Percentiles rank a stretch among this genome's conserved stretches.
Evolutionary conservation across 768 basidiomycete species (phyloP).

Genomic region (Mycena filopes): DNA sequence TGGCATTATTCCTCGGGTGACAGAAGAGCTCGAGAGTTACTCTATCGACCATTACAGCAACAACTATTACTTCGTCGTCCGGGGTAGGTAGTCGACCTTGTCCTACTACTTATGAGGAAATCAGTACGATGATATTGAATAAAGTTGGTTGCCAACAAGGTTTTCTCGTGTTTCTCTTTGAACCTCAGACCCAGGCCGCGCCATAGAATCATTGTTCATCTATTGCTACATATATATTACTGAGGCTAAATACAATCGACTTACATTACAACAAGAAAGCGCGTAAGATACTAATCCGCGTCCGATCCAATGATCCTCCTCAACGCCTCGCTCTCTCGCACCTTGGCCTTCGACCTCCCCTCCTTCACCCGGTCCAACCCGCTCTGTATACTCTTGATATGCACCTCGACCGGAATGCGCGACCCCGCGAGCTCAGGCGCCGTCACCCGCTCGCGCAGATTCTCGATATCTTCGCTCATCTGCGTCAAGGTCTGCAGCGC

Average conservation of each 20-base stretch:
- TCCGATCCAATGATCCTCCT: slow-evolving; percentile 25
- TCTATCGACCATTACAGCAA: slow-evolving; percentile 4
- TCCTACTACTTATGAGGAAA: too few relatives aligned
- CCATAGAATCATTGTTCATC: too few relatives aligned
- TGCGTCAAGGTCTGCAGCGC: slow-evolving; percentile 68
- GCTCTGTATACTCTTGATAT: slow-evolving; percentile 75
- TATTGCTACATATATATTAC: too few relatives aligned
- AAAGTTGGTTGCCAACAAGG: too few relatives aligned
- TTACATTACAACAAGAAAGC: too few relatives aligned
- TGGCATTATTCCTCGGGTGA: neutral
- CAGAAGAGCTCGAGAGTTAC: neutral
- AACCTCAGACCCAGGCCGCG: too few relatives aligned
- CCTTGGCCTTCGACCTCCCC: slow-evolving; percentile 62
- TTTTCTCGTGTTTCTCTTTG: too few relatives aligned
- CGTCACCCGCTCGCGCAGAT: slow-evolving; percentile 76
- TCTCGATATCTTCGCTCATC: slow-evolving; percentile 82
- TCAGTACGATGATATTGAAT: too few relatives aligned
- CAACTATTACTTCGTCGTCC: slow-evolving; percentile 12
- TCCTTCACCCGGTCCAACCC: slow-evolving; percentile 73
- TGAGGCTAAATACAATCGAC: too few relatives aligned
- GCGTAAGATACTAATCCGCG: neutral
- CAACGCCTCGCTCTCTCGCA: slow-evolving; percentile 46
- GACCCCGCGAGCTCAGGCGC: slow-evolving; percentile 71
- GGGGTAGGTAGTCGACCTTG: too few relatives aligned
- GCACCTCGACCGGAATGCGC: slow-evolving; percentile 76